Conservation (phyloP, 257 asterid genomes). For the Nicotiana tomentosiformis region DNA sequence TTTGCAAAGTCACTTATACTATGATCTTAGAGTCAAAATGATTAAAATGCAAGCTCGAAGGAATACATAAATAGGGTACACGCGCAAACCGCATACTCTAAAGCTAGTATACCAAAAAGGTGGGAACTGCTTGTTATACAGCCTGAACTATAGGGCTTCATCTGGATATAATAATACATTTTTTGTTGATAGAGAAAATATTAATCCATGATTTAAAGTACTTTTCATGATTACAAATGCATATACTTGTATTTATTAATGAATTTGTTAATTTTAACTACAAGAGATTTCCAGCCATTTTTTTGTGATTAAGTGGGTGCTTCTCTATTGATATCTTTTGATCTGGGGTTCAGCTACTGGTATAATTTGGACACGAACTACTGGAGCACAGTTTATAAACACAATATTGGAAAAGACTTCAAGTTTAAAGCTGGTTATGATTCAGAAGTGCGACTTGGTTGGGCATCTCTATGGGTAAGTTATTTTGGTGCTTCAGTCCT, state of each 20-base stretch:
- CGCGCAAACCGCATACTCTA: too few relatives aligned
- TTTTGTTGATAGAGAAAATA: not conserved
- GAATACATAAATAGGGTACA: too few relatives aligned
- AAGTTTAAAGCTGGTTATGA: conserved; percentile 94
- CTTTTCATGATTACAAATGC: not conserved
- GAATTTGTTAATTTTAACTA: not conserved
- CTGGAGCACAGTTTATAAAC: conserved; percentile 86
- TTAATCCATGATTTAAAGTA: not conserved
- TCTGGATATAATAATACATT: not conserved
- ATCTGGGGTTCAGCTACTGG: conserved; percentile 54
- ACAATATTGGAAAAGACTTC: conserved; percentile 74
- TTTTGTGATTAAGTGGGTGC: not conserved
- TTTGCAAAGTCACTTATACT: too few relatives aligned
- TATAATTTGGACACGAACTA: conserved; percentile 69
- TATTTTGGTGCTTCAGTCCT: not conserved
- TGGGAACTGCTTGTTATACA: not conserved
- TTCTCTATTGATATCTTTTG: conserved; percentile 5
- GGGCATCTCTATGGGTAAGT: conserved; percentile 98
- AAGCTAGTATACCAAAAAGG: not conserved
- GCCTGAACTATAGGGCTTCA: not conserved
- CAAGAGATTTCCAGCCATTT: not conserved
- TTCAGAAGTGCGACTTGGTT: conserved; percentile 81
- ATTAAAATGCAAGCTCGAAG: too few relatives aligned
- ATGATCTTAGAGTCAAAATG: too few relatives aligned
- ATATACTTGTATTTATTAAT: not conserved